Evolutionary conservation across 768 basidiomycete genomes (phyloP), one percentile per base, ranked within the genome.

Genomic region (Clathrus columnatus): DNA sequence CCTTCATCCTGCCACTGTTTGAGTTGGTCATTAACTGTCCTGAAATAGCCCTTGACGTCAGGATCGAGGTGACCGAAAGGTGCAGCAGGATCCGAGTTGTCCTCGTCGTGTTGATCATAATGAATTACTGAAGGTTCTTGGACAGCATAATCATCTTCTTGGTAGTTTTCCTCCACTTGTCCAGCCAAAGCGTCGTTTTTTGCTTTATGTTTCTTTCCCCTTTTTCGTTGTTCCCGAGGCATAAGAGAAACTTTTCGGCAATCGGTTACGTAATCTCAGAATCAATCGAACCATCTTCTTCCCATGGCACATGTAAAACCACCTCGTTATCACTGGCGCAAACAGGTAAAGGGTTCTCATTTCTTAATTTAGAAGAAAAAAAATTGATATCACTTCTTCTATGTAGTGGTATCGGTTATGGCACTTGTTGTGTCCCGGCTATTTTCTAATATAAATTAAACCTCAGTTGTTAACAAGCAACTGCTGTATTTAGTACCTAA

Each of bases 41-140:
- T 73, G 63, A 96, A 95, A 70, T 97, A 97, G 1, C 91, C 89
- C 67, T 95, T 95, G 27, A 95, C 74, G 64, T 95, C 93, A 18
- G 80, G 78, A 61, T 95, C 92, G 7, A 95, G 82, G 58, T 83
- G 86, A 56, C 92, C 94, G 66, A 93, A 96, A 1, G 93, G 92
- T 44, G 87, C 86, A 57, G 90, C 88, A n/a, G n/a, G n/a, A n/a
- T n/a, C n/a, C 16, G 61, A 57, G 45, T 67, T 62, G 8, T 72
- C 68, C 5, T 61, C 57, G n/a, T 65, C 54, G 50, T 86, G 83
- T 16, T 87, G 87, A 54, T 74, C 78, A 49, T 70, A 72, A 29
- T 18, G 55, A 26, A 51, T 60, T n/a, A 61, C 28, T 50, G 54
- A 28, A 50, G 57, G 54, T n/a, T 47, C 62, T 29, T 42, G 59